Conservation (phyloP, 140 eudicot species). For the Stevia rebaudiana region DNA sequence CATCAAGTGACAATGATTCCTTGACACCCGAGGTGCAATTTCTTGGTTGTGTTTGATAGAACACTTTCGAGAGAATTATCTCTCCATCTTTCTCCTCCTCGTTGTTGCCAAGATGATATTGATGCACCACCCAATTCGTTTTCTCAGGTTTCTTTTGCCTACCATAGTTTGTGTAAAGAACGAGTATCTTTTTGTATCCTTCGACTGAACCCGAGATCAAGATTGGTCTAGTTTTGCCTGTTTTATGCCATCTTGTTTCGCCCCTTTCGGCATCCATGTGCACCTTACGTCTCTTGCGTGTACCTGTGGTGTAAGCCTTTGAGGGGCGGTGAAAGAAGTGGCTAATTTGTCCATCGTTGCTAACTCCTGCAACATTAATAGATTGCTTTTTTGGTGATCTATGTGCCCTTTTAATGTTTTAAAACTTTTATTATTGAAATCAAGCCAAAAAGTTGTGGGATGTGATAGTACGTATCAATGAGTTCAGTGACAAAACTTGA, state of each 20-base stretch:
- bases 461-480: too few relatives aligned
- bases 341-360: constrained; percentile 83
- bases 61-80: constrained; percentile 78
- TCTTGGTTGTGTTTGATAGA: constrained; percentile 95
- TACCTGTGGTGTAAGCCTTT: constrained; percentile 95
- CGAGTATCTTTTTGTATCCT: constrained; percentile 88
- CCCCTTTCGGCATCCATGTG: constrained; percentile 66
- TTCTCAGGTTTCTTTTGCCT: constrained; percentile 89
- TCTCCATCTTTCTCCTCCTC: constrained; percentile 97
- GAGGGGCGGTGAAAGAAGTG: constrained; percentile 95
- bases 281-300: constrained; percentile 86
- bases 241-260: constrained; percentile 98
- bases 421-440: too few relatives aligned
- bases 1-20: constrained; percentile 19
- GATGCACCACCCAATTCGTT: constrained; percentile 99
- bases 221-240: constrained; percentile 84
- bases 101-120: constrained; percentile 74
- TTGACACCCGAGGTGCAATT: constrained; percentile 56
- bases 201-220: constrained; percentile 32
- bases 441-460: too few relatives aligned
- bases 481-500: too few relatives aligned
- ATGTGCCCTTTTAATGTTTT: too few relatives aligned
- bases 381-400: neutral
- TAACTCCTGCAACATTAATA: constrained; percentile 51
- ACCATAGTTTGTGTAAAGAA: constrained; percentile 90